These are phyloP conservation scores for Phaffia rhodozyma DNA, from an alignment of 1,284 basidiomycete species.

Conservation along the genomic window DNA sequence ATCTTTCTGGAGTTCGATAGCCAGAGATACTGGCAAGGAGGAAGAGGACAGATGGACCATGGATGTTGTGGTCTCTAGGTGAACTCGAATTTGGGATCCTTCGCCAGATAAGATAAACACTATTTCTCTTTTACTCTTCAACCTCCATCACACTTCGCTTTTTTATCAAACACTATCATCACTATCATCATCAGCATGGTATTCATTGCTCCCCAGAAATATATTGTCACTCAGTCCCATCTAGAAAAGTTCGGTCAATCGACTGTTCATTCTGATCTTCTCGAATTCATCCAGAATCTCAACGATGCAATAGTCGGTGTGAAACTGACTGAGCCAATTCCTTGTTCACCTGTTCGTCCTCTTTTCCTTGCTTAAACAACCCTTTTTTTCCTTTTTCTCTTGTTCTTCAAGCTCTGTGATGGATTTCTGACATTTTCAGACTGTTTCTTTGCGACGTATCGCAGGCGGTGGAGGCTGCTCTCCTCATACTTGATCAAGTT, in stretches of 20 bases:
- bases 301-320: slow-evolving; percentile 66
- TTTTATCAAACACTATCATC: background rate
- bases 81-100: too few species aligned
- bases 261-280: slow-evolving; percentile 54
- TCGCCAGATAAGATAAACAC: too few species aligned
- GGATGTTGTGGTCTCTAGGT: too few species aligned
- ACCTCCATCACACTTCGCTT: background rate
- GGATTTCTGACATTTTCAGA: background rate
- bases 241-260: slow-evolving; percentile 72
- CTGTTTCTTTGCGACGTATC: background rate
- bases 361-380: slow-evolving; percentile 11
- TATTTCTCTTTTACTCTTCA: too few species aligned
- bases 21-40: too few species aligned
- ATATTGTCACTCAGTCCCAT: slow-evolving; percentile 66
- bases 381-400: background rate
- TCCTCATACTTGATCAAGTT: slow-evolving; percentile 55
- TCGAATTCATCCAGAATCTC: slow-evolving; percentile 60
- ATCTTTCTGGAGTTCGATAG: too few species aligned
- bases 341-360: slow-evolving; percentile 46
- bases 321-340: slow-evolving; percentile 57
- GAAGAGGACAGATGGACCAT: too few species aligned
- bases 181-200: slow-evolving; percentile 25
- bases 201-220: slow-evolving; percentile 40
- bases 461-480: slow-evolving; percentile 52
- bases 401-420: background rate